These are phyloP conservation scores for Pseudogymnoascus sp. DNA, from an alignment of 2,329 filamentous ascomycete species.

Conservation along the genomic window DNA sequence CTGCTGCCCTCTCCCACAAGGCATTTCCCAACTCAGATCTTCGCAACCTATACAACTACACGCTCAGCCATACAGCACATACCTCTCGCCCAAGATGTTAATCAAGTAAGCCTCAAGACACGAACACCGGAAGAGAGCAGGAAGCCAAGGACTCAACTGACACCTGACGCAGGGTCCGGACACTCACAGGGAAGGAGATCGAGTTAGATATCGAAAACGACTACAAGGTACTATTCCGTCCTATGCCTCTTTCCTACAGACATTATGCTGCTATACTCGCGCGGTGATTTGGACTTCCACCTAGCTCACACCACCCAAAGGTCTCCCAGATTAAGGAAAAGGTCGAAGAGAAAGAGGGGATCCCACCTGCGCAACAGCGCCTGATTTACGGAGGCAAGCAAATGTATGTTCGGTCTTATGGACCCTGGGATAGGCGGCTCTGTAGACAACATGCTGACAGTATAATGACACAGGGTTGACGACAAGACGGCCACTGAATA, in stretches of 20 bases:
- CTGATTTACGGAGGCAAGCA: conserved; percentile 97
- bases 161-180: conserved; percentile 66
- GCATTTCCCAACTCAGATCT: neutral
- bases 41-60: neutral
- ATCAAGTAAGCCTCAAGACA: conserved; percentile 36
- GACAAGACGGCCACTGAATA: conserved; percentile 92
- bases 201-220: conserved; percentile 93
- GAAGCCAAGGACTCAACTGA: conserved; percentile 6
- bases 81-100: conserved; percentile 33
- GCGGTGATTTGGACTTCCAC: neutral
- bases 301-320: conserved; percentile 34
- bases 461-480: conserved; percentile 60
- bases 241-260: neutral
- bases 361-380: conserved; percentile 91
- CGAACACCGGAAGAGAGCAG: neutral
- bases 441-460: neutral
- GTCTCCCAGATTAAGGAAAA: conserved; percentile 96
- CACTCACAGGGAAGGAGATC: conserved; percentile 96
- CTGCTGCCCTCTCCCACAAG: conserved; percentile 2
- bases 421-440: too few relatives aligned
- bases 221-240: conserved; percentile 61
- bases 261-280: neutral
- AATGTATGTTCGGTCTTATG: conserved; percentile 53
- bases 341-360: conserved; percentile 98
- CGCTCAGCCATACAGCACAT: neutral